phyloP scores from a whole-genome alignment of 495 filamentous ascomycete genomes.

The Tuber borchii region DNA sequence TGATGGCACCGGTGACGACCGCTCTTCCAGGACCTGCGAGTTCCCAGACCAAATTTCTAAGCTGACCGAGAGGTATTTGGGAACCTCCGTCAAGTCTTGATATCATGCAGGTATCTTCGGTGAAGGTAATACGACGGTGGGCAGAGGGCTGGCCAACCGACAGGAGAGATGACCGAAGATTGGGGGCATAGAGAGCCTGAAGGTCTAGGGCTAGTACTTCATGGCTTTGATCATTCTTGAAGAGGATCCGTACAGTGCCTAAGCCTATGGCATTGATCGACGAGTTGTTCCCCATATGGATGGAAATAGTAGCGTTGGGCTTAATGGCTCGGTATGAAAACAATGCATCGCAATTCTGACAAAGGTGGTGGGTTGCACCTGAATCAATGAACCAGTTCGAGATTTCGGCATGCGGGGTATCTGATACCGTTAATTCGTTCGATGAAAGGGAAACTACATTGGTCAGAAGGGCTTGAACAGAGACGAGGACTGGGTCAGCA shows the following conservation, averaged over 20 bases:
- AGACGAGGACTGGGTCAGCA: background rate
- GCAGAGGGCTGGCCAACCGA: slow-evolving; percentile 1
- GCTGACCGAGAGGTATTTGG: background rate
- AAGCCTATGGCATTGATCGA: background rate
- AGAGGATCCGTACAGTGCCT: background rate
- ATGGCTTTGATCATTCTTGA: background rate
- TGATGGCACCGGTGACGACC: no score
- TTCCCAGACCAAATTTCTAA: background rate
- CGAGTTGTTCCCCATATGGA: background rate
- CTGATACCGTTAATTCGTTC: background rate
- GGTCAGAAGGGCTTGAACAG: background rate
- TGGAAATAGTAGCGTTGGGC: background rate
- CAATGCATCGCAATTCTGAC: background rate
- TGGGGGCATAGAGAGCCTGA: slow-evolving; percentile 3
- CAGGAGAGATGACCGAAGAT: background rate
- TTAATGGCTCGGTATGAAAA: background rate
- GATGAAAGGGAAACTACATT: background rate
- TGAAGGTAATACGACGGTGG: background rate
- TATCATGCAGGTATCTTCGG: background rate
- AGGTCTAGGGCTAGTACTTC: background rate
- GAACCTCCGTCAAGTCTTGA: background rate
- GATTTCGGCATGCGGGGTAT: background rate
- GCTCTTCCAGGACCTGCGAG: background rate
- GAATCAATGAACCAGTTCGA: slow-evolving; percentile 17
- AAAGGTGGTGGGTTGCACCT: slow-evolving; percentile 9